Evolutionary conservation across 139 green algal species (phyloP), one percentile per base, ranked within the genome.

Genomic region (Desmodesmus armatus): DNA sequence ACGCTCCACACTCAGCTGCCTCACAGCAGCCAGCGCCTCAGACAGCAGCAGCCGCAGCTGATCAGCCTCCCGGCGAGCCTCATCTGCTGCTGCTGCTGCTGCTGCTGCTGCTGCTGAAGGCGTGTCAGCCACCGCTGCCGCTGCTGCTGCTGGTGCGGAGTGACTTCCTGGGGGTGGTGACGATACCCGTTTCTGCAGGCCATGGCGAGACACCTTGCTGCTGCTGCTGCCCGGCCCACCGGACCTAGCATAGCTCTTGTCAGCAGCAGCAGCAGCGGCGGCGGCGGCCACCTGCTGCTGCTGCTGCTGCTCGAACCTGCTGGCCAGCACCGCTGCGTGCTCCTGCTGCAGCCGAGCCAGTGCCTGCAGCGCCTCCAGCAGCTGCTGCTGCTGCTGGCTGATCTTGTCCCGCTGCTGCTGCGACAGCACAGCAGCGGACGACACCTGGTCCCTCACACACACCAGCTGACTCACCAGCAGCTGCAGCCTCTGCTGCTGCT

Each of bases 401-500:
- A 65, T 4, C 11, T 44, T 29, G 44, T 80, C 37, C 72, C 65
- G 72, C 44, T 80, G 73, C 73, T 67, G 49, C 47, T 67, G 7
- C 23, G 44, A 47, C 3, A 80, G 49, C 17, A 25, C 35, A 23
- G 73, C 73, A 41, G 73, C 47, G 31, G n/a, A 13, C 17, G 73
- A 31, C 15, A 41, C 49, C 33, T 80, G 73, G 39, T 80, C 73
- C 19, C 33, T 40, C 0, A 41, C 73, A 17, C 47, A 37, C 19
- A 55, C 35, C 27, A 80, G 33, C 73, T 80, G 73, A 63, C 73
- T 80, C 33, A 80, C 31, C 3, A 80, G 33, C 31, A 80, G 31
- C 73, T 80, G 73, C 73, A 80, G 49, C 49, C 49, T 47, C 49
- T 80, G 73, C 49, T 80, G 73, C n/a, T 63, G 73, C 65, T n/a